Evolutionary conservation across 179 eudicot species (phyloP), one percentile per base, ranked within the genome.

Genomic region (Drosera spatulata): DNA sequence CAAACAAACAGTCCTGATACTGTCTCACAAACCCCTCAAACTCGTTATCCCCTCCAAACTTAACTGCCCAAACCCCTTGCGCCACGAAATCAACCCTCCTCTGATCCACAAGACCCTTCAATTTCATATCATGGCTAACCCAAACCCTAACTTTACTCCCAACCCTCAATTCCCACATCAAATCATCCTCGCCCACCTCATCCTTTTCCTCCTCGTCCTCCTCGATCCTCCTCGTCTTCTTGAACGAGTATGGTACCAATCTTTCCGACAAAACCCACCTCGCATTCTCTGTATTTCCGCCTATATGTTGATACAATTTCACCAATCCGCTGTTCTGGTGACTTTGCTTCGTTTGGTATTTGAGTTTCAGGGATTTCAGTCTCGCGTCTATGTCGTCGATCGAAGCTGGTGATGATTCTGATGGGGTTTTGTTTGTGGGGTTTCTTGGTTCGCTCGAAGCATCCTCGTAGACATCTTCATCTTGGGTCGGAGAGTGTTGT

Each of bases 271-370:
- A 66, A 2, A 79, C 53, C 97, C 99, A 93, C 65, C 81, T 89
- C 2, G 97, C 88, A 40, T 80, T 72, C 10, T 90, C 79, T 3
- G 96, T 81, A 50, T 80, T 79, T 3, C 99, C 95, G 4, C 95
- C 95, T 1, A 86, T 55, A 15, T 89, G 91, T n/a, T 78, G 82
- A 66, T 89, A 93, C 6, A 93, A 84, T 68, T 93, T 81, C 3
- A 81, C 85, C 0, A 82, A 22, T 22, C 33, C 33, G 1, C 33
- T 74, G 12, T 86, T 82, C 15, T 63, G 70, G 10, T 61, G 50
- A 50, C 56, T 46, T 2, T 61, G 33, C 3, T 74, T 56, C 3
- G 77, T 58, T 2, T 80, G 73, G 57, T 82, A 85, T 10, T 87
- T 90, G 59, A 90, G 80, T 54, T 87, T 90, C 4, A 90, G 64